Evolutionary conservation across 2,329 filamentous ascomycete genomes (phyloP), one percentile per base, ranked within the genome.

Genomic region (Fusarium sp.): DNA sequence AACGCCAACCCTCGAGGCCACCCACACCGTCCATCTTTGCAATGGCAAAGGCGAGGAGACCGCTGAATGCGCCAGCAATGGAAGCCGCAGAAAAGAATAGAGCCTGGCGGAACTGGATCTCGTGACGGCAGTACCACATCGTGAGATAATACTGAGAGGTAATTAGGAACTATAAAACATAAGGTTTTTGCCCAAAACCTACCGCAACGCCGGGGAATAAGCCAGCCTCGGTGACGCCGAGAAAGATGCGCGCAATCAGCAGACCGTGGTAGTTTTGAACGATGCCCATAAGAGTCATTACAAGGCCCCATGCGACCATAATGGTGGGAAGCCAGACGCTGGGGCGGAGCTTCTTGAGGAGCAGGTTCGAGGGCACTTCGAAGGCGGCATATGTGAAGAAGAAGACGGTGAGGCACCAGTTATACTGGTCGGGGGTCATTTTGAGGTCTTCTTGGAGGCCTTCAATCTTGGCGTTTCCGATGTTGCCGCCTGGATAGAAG

Each of bases 61-160:
- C 92, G 68, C 90, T 91, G 71, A 94, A 94, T 0, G 91, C 93
- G 1, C 94, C 94, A 0, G 93, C 92, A 0, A 96, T 83, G 0
- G 94, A 93, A 0, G 93, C 93, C 0, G 93, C 92, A 0, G 91
- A 93, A 83, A 95, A 97, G 85, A 96, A 95, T 54, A 95, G 87
- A 2, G 93, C 92, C 66, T 86, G 84, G 1, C 87, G 82, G 23
- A 87, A 76, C 57, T 87, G 85, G 31, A 87, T 84, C 65, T 89
- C 87, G 53, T 86, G 83, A n/a, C 87, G 83, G 18, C 83, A 86
- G 62, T 90, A 89, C 87, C 86, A 89, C 82, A 87, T 87, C 1
- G 86, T 88, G 3, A 89, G 74, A 60, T 88, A 87, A 62, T 87
- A 87, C 77, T 83, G 37, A 3, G 3, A n/a, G 5, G 1, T 16